Percentiles rank a stretch among this genome's conserved stretches.
Conservation (phyloP, 352 stramenopile genomes). For the Elongisporangium undulatum region DNA sequence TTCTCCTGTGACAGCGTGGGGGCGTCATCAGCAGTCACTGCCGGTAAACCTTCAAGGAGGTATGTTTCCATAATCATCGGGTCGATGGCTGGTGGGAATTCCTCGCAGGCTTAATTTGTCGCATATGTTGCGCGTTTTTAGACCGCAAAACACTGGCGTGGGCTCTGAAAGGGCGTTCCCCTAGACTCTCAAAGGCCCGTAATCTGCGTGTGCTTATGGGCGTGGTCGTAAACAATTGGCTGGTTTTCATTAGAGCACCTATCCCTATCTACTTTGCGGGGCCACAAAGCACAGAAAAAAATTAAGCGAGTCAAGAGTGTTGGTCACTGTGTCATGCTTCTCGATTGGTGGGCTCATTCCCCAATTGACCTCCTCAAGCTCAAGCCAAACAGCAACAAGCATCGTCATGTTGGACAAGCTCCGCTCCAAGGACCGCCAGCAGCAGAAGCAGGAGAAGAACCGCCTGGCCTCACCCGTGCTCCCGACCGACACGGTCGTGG, state of each 20-base stretch:
- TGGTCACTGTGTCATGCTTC: background rate
- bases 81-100: background rate
- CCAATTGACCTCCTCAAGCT: background rate
- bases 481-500: background rate
- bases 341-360: slow-evolving; percentile 1
- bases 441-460: background rate
- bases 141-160: background rate
- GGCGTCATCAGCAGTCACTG: background rate
- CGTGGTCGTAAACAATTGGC: background rate
- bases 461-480: background rate
- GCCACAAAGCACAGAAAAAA: background rate
- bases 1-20: background rate
- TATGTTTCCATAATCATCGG: background rate
- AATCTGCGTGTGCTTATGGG: background rate
- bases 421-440: background rate
- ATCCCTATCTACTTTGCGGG: background rate
- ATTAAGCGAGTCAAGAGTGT: background rate
- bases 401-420: background rate
- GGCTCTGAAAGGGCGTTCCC: background rate
- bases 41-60: background rate
- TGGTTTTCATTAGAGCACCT: background rate
- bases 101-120: background rate
- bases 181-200: background rate
- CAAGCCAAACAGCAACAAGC: background rate
- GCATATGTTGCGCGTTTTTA: background rate